These are phyloP conservation scores for Medakamo hakoo DNA, from an alignment of 139 green algal genomes.

Conservation along the genomic window DNA sequence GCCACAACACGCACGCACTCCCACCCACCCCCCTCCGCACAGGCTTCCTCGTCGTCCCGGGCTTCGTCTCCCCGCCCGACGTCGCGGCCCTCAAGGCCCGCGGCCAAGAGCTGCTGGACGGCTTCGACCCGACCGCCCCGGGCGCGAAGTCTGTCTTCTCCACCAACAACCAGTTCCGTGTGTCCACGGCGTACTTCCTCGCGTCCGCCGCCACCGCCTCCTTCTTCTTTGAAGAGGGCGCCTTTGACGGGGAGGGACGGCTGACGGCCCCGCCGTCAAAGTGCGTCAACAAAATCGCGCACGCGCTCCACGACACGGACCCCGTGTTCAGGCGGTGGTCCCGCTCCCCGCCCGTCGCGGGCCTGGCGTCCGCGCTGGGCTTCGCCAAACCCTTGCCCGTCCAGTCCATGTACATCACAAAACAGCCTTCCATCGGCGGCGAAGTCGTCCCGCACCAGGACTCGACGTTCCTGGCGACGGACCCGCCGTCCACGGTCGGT, in stretches of 20 bases:
- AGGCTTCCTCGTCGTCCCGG: conserved; percentile 42
- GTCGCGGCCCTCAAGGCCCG: conserved; percentile 17
- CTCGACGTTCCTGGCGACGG: conserved; percentile 77
- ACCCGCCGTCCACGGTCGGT: conserved; percentile 61
- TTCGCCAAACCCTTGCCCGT: conserved; percentile 67
- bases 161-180: neutral
- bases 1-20: too few species aligned
- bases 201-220: conserved; percentile 36
- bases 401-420: conserved; percentile 92
- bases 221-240: conserved; percentile 73
- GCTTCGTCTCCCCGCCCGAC: conserved; percentile 30
- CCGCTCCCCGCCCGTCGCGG: conserved; percentile 29
- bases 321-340: conserved; percentile 65
- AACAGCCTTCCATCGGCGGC: conserved; percentile 35
- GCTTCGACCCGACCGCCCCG: conserved; percentile 15
- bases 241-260: conserved; percentile 42
- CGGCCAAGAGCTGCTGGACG: conserved; percentile 27
- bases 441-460: conserved; percentile 85
- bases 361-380: conserved; percentile 47
- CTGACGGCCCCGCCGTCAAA: conserved; percentile 16
- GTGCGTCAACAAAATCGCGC: conserved; percentile 84
- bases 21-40: too few species aligned
- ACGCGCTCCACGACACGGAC: conserved; percentile 88
- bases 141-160: conserved; percentile 25
- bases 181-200: conserved; percentile 40